Evolutionary conservation across 805 yeast species (phyloP), one percentile per base, ranked within the genome.

Genomic region (Pichia scutulata): DNA sequence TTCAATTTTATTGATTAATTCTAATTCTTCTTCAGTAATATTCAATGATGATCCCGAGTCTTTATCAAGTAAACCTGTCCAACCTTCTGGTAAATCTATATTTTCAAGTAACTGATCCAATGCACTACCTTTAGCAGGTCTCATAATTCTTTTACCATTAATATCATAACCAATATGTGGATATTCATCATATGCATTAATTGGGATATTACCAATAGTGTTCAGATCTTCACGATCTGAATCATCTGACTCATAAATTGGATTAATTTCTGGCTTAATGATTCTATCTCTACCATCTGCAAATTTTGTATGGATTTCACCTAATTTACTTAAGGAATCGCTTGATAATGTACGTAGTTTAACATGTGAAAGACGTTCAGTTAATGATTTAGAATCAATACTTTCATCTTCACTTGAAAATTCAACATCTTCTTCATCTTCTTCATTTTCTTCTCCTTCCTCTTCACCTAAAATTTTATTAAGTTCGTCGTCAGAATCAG

Each of bases 161-260:
- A 93, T 90, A 66, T 89, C 92, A 67, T 93, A 93, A 51, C 99
- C 98, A 53, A 93, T 81, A 65, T 93, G 99, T 1, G 99, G 99
- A 82, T 85, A 86, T 68, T 90, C 96, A 50, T 93, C 99, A 65
- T 93, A 93, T 2, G 96, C 96, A 19, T 92, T 79, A 21, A 93
- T 62, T 46, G 99, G 98, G 51, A 93, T 78, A 64, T 93, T 88
- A 46, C 99, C 99, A 58, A 93, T 87, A 4, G 97, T 89, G 69
- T 93, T 93, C 58, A 70, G 70, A 41, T 75, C 73, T 55, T 88
- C 95, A 54, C 81, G 77, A 63, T 90, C 97, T 58, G 89, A 81
- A 62, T 93, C 99, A 69, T 93, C 99, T 55, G 89, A 80, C 63
- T 92, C 97, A 65, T 92, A 93, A n/a, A 80, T 81, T 7, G 99